Evolutionary conservation across 2,329 filamentous ascomycete species (phyloP), one percentile per base, ranked within the genome.

Genomic region (Fusarium denticulatum): DNA sequence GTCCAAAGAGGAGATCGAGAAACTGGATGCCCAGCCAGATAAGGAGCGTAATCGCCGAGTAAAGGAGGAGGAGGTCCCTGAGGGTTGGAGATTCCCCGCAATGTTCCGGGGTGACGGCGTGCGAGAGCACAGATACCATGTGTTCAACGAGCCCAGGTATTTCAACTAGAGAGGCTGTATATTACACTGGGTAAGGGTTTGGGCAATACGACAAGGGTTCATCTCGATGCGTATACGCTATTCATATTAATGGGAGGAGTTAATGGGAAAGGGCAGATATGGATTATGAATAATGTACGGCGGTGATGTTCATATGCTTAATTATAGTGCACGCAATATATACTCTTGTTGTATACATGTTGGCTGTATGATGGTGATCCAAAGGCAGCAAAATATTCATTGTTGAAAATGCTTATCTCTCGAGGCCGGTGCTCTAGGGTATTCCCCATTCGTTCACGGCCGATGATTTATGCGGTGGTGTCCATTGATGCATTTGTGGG

Each of bases 141-240:
- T 98, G 36, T 98, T 99, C 83, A 89, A 97, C 76, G 94, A 97
- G 84, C 95, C 95, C 56, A 88, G 93, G 80, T 97, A 96, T 80
- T 92, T 83, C 73, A 74, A 74, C 55, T 74, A 74, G 52, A 18
- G 72, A 66, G 49, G n/a, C n/a, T 59, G 30, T 28, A 45, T 12
- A 34, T 36, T 58, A 45, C 16, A 12, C 24, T 42, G 43, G n/a
- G 18, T 32, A 26, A 28, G 56, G 52, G 37, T 42, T 40, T 69
- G 58, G 59, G 56, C 30, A 56, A 67, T 67, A 57, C 49, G 60
- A 45, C 30, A 57, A 47, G 39, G 59, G 62, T 30, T 58, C 64
- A 28, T 58, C 43, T 43, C 45, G 39, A 63, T 53, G 46, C 46
- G 22, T 40, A 53, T 59, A 53, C 56, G 57, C 34, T 30, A 14